Evolutionary conservation across 2,329 filamentous ascomycete species (phyloP).

Genomic region (Pseudogymnoascus sp.): DNA sequence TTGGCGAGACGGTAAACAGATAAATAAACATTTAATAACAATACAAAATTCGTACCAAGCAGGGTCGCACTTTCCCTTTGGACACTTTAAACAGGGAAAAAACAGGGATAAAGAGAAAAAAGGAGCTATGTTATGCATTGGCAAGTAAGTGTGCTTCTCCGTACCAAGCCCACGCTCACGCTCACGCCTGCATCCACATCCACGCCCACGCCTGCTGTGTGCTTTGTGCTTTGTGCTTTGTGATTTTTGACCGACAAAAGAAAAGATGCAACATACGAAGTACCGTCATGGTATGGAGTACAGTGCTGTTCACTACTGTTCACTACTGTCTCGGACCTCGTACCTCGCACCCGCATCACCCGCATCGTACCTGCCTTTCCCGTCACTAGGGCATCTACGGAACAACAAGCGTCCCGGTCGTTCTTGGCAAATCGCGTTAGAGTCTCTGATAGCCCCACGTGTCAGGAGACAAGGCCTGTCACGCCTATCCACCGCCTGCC

Average conservation of each 20-base stretch:
- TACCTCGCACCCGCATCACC: neutral
- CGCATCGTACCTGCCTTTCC: slow-evolving; percentile 6
- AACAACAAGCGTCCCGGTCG: neutral
- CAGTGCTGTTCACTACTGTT: neutral
- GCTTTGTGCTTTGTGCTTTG: neutral
- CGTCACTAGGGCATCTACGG: neutral
- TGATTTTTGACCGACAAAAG: neutral
- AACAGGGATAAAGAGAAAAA: too few species aligned
- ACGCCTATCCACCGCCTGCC: neutral
- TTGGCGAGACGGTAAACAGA: neutral
- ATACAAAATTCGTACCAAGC: too few species aligned
- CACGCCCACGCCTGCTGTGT: too few species aligned
- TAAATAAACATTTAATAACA: neutral
- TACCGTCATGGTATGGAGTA: neutral
- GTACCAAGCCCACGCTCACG: too few species aligned
- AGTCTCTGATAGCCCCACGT: neutral
- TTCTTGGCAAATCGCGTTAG: slow-evolving; percentile 2
- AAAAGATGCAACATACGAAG: neutral
- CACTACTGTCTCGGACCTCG: slow-evolving; percentile 26
- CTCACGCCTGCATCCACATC: too few species aligned
- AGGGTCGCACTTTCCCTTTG: too few species aligned
- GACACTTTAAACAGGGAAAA: too few species aligned
- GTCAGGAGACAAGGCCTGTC: neutral
- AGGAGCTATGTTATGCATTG: too few species aligned
- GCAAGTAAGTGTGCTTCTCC: too few species aligned